Percentiles rank a stretch among this genome's conserved stretches.
phyloP scores from a whole-genome alignment of 208 protist genomes.

The Leishmania aethiopica region DNA sequence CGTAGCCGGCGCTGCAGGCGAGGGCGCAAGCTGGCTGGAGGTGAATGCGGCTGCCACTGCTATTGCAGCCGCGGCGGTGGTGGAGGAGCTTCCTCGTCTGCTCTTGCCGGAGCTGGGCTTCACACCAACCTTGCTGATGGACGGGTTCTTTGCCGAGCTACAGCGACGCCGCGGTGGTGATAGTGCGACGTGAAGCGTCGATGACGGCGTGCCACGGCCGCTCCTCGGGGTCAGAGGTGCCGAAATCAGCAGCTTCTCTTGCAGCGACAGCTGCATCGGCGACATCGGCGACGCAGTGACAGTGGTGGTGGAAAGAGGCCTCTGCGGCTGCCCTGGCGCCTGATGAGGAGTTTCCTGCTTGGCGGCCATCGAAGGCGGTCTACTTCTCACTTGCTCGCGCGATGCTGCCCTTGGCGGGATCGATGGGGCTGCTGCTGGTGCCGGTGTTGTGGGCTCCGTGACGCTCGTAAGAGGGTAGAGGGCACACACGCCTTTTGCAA shows the following conservation, averaged over 20 bases:
- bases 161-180: neutral
- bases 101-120: neutral
- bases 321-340: neutral
- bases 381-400: neutral
- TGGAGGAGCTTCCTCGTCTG: neutral
- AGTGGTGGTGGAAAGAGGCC: constrained; percentile 3
- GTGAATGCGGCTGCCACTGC: neutral
- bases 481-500: constrained; percentile 11
- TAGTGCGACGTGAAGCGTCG: constrained; percentile 1
- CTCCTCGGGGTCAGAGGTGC: neutral
- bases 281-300: neutral
- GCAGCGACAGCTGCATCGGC: neutral
- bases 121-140: neutral
- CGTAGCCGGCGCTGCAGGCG: neutral
- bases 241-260: neutral
- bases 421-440: neutral
- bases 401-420: neutral
- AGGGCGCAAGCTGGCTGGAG: neutral
- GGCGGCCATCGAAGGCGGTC: neutral
- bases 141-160: neutral
- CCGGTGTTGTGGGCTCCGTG: neutral
- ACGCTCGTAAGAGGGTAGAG: constrained; percentile 15
- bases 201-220: constrained; percentile 7
- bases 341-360: neutral
- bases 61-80: neutral